Conservation (phyloP, 495 filamentous ascomycete species). For the Aspergillus affinis region DNA sequence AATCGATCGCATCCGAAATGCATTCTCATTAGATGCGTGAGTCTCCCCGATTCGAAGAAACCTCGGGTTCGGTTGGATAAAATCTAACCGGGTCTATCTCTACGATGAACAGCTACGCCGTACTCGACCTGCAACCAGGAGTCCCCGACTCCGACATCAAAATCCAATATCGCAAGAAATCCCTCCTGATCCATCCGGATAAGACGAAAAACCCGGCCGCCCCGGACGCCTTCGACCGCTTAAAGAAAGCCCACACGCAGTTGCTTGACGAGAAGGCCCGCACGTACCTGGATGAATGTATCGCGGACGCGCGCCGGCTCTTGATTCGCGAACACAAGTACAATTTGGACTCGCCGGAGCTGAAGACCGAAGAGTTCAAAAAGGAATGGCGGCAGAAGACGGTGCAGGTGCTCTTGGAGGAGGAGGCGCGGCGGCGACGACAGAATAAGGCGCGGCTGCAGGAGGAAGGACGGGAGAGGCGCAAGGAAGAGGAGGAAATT, state of each 20-base stretch:
- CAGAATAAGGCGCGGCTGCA: constrained; percentile 93
- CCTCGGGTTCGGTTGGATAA: neutral
- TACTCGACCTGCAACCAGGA: constrained; percentile 93
- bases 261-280: constrained; percentile 94
- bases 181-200: constrained; percentile 96
- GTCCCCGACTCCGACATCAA: constrained; percentile 97
- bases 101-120: constrained; percentile 65
- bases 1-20: constrained; percentile 89
- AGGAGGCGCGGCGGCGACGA: constrained; percentile 78
- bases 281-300: constrained; percentile 83
- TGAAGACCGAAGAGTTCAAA: constrained; percentile 74
- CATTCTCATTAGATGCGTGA: constrained; percentile 87
- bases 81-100: neutral
- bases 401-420: constrained; percentile 88
- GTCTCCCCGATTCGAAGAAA: constrained; percentile 21
- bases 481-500: constrained; percentile 81
- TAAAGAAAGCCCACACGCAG: constrained; percentile 89
- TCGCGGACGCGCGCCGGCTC: constrained; percentile 91
- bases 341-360: constrained; percentile 82
- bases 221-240: constrained; percentile 93
- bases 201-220: constrained; percentile 91
- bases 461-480: constrained; percentile 91
- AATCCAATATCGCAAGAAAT: constrained; percentile 88
- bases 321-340: constrained; percentile 92
- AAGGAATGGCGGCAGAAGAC: constrained; percentile 88